These are phyloP conservation scores for Gelatoporia subvermispora DNA, from an alignment of 768 basidiomycete species.

Conservation along the genomic window DNA sequence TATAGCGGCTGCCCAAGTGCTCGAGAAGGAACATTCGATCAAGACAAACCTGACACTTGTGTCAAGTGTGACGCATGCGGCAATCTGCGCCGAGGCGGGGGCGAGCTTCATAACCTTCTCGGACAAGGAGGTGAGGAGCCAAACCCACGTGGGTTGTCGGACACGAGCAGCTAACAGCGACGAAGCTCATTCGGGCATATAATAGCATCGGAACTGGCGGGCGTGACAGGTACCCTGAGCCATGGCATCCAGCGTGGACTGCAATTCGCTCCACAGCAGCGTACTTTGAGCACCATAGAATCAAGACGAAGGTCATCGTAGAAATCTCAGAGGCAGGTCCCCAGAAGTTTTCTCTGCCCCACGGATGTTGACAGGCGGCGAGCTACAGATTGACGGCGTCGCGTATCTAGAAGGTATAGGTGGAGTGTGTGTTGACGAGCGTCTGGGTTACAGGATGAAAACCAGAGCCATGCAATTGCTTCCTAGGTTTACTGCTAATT, in stretches of 20 bases:
- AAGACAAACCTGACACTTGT: constrained; percentile 49
- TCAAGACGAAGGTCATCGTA: constrained; percentile 18
- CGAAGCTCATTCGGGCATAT: too few relatives aligned
- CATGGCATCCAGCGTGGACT: constrained; percentile 33
- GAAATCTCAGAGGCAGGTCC: not conserved
- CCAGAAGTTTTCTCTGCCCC: not conserved
- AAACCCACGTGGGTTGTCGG: too few relatives aligned
- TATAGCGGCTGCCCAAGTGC: constrained; percentile 39
- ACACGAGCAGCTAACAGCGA: too few relatives aligned
- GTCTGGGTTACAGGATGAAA: too few relatives aligned
- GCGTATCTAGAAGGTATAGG: constrained; percentile 8
- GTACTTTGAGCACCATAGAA: constrained; percentile 37
- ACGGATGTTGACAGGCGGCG: not conserved
- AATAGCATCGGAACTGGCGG: too few relatives aligned
- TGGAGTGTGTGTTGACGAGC: not conserved
- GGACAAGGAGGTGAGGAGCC: constrained; percentile 40
- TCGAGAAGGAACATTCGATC: constrained; percentile 36
- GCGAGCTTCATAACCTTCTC: constrained; percentile 45
- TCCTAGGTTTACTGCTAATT: constrained; percentile 13
- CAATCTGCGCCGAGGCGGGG: constrained; percentile 49
- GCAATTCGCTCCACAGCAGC: constrained; percentile 40
- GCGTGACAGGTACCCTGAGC: not conserved
- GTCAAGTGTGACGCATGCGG: constrained; percentile 49
- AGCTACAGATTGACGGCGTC: constrained; percentile 5
- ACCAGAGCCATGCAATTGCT: not conserved